Evolutionary conservation across 2,329 filamentous ascomycete species (phyloP), one percentile per base, ranked within the genome.

Genomic region (Diaporthe australafricana): DNA sequence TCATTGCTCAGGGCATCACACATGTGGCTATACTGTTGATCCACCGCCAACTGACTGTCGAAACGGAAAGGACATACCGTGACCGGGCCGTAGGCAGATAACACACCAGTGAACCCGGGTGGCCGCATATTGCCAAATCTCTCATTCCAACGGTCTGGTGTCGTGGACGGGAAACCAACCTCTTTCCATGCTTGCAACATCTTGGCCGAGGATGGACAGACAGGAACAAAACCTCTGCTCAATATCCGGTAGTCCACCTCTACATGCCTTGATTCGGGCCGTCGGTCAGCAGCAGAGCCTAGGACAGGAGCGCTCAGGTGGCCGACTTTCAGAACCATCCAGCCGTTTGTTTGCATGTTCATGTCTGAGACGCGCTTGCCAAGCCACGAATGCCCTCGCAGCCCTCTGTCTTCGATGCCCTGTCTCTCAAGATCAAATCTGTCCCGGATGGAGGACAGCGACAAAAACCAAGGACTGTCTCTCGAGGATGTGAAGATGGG

Each of bases 331-430:
- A 30, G 22, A 40, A 27, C 42, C 20, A 22, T 45, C 22, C 30
- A n/a, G 35, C 40, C 17, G 35, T 63, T 17, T 32, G 11, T 63
- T 45, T 47, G 42, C 57, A n/a, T 20, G 3, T 35, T 20, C 6
- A 35, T 48, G 60, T 50, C 60, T 65, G 60, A 65, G 60, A 38
- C 60, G 38, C 35, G 22, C 8, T 50, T 65, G 60, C 42, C 45
- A 50, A 50, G 60, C 60, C 42, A 48, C 30, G 60, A 50, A 63
- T 22, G 30, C 14, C 20, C n/a, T 48, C 20, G 22, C 60, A 38
- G 42, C 60, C 60, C 42, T 38, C 60, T 38, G 30, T 35, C 45
- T 60, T n/a, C 27, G 40, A 25, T 62, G 38, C 38, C 30, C 60
- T 38, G 60, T 30, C n/a, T 38, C 60, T 20, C 42, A 14, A 38